Evolutionary conservation across 208 protist genomes (phyloP).

Genomic region (Leishmania guyanensis): DNA sequence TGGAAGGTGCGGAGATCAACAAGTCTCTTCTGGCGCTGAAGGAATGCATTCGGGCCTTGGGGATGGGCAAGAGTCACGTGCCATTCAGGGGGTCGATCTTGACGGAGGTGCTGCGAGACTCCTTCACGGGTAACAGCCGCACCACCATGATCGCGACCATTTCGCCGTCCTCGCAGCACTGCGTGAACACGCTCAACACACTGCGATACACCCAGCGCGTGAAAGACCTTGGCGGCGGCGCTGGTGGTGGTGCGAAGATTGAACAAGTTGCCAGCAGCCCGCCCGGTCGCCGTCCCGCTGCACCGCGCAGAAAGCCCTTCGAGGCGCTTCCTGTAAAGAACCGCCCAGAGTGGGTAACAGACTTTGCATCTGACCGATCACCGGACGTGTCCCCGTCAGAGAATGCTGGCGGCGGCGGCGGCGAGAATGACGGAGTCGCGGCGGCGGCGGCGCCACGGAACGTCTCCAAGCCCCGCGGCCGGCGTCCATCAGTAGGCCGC

Average conservation of each 20-base stretch:
- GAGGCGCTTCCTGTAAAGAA: constrained; percentile 49
- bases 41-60: constrained; percentile 98
- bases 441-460: constrained; percentile 3
- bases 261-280: constrained; percentile 46
- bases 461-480: constrained; percentile 21
- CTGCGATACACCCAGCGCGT: constrained; percentile 98
- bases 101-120: constrained; percentile 96
- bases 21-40: constrained; percentile 98
- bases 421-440: constrained; percentile 5
- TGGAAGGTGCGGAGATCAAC: constrained; percentile 99
- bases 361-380: constrained; percentile 53
- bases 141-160: constrained; percentile 98
- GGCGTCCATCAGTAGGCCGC: constrained; percentile 18
- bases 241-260: constrained; percentile 43
- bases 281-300: constrained; percentile 16
- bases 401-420: constrained; percentile 8
- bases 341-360: constrained; percentile 78
- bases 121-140: constrained; percentile 96
- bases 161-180: constrained; percentile 84
- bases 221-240: constrained; percentile 87
- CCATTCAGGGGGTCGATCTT: constrained; percentile 98
- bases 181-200: constrained; percentile 98
- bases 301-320: constrained; percentile 39
- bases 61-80: constrained; percentile 94
- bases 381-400: constrained; percentile 29